phyloP scores from a whole-genome alignment of 1,139 yeast genomes.

The Diutina rugosa region DNA sequence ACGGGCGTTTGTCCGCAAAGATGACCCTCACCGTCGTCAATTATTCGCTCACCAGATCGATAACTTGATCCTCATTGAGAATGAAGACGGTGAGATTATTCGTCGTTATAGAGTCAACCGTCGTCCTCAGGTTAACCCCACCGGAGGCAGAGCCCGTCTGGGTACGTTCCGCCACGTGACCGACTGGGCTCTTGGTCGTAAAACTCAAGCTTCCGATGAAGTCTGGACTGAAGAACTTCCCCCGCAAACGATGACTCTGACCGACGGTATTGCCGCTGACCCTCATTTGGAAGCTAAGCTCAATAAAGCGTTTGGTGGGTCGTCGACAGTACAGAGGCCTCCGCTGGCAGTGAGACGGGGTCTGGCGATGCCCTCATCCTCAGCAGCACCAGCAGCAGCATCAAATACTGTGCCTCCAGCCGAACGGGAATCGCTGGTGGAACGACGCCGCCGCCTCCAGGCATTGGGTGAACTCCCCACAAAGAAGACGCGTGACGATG shows the following conservation, averaged over 20 bases:
- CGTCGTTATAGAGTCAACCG: slow-evolving; percentile 71
- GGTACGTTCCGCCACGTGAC: slow-evolving; percentile 29
- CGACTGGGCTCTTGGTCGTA: background rate
- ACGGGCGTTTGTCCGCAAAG: slow-evolving; percentile 16
- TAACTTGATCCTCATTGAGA: slow-evolving; percentile 70
- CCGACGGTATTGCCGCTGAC: background rate
- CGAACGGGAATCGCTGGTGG: slow-evolving; percentile 49
- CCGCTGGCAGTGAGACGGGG: background rate
- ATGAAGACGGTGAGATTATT: slow-evolving; percentile 83
- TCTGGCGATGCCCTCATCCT: too few species aligned
- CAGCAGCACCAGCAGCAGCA: too few species aligned
- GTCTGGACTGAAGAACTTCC: slow-evolving; percentile 2
- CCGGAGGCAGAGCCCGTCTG: slow-evolving; percentile 14
- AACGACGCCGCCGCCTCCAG: slow-evolving; percentile 63
- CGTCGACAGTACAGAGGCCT: background rate
- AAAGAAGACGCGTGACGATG: slow-evolving; percentile 36
- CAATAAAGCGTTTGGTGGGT: background rate
- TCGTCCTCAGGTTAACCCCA: slow-evolving; percentile 4
- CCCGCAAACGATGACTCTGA: background rate
- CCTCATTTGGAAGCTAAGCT: background rate
- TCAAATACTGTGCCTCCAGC: background rate
- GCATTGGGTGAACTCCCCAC: slow-evolving; percentile 52
- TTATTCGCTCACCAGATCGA: slow-evolving; percentile 38
- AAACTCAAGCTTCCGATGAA: slow-evolving; percentile 4
- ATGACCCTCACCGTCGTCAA: slow-evolving; percentile 19